Percentiles rank a stretch among this genome's conserved stretches.
These are phyloP conservation scores for Actinidia arguta DNA, from an alignment of 179 eudicot genomes.

Conservation along the genomic window DNA sequence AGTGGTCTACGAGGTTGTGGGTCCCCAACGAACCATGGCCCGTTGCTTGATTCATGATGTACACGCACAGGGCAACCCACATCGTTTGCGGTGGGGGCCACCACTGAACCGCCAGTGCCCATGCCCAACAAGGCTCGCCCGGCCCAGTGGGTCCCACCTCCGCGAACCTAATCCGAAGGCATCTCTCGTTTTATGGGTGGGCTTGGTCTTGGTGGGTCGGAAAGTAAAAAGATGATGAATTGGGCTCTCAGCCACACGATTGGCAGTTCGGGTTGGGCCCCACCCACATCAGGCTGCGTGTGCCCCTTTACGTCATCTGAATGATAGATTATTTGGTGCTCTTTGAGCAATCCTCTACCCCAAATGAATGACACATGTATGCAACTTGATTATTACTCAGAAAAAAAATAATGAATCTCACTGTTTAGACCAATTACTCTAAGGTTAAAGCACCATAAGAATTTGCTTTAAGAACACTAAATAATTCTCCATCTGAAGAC, in stretches of 20 bases:
- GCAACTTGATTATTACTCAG: too few species aligned
- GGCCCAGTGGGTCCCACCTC: conserved; percentile 5
- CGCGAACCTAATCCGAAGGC: not conserved
- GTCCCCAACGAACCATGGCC: too few species aligned
- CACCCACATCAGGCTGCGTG: not conserved
- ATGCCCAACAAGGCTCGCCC: not conserved
- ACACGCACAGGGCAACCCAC: not conserved
- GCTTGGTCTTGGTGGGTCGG: not conserved
- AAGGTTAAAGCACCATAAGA: not conserved
- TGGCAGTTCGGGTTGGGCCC: not conserved
- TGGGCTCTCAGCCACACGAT: too few species aligned
- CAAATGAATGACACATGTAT: too few species aligned
- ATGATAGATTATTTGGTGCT: too few species aligned
- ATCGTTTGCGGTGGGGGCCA: conserved; percentile 4
- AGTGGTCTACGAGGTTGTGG: too few species aligned
- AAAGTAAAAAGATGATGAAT: not conserved
- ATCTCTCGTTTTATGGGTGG: not conserved
- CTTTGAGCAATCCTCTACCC: not conserved
- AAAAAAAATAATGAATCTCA: too few species aligned
- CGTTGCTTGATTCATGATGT: not conserved
- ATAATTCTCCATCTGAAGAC: too few species aligned
- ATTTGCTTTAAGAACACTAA: not conserved
- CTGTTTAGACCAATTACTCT: too few species aligned
- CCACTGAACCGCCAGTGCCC: not conserved
- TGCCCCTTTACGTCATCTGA: not conserved